Base-by-base conservation (phyloP, 2,329 filamentous ascomycete genomes). In the Fonsecaea multimorphosa region DNA sequence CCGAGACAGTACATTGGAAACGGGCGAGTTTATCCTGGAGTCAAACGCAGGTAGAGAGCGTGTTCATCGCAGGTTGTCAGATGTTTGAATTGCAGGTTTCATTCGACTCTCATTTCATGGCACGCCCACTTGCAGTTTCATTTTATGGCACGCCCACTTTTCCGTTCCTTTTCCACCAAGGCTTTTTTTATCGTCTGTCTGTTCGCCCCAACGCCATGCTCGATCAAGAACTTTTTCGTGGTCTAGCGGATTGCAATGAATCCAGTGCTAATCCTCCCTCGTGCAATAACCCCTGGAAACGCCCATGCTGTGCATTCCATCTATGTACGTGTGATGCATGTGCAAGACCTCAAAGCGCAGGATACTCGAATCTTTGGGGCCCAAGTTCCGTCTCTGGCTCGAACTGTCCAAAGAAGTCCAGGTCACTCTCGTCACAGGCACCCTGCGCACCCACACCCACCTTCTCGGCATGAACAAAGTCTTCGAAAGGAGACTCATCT, bases 381-480 rank as follows among this genome's bases (percentile, higher is more conserved):
- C 14, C 16, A 16, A 54, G 14, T 12, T 31, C 29, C 40, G 36
- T 44, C 11, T 67, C 60, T 31, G 55, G 61, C 54, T 67, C 65
- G 34, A 67, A 67, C n/a, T 60, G 40, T 1, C 65, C 65, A 46
- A 67, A 67, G 58, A 67, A 64, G 19, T 66, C 36, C 36, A 64
- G 58, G 36, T 64, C 65, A 19, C 52, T 56, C 32, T 66, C 64
- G 36, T 63, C 46, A 22, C 64, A 51, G 31, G 64, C 63, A 19
- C 61, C 64, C 44, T 54, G 6, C 51, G 24, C 51, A 22, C 16
- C 24, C 49, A 53, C 6, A 27, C 38, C 16, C 14, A n/a, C n/a
- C n/a, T n/a, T n/a, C n/a, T 38, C 56, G 19, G 22, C 29, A 31
- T 46, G 12, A 16, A 31, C 31, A n/a, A 60, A 51, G 31, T 52